Conservation (phyloP, 345 rosid genomes). For the Eucalyptus fibrosa region DNA sequence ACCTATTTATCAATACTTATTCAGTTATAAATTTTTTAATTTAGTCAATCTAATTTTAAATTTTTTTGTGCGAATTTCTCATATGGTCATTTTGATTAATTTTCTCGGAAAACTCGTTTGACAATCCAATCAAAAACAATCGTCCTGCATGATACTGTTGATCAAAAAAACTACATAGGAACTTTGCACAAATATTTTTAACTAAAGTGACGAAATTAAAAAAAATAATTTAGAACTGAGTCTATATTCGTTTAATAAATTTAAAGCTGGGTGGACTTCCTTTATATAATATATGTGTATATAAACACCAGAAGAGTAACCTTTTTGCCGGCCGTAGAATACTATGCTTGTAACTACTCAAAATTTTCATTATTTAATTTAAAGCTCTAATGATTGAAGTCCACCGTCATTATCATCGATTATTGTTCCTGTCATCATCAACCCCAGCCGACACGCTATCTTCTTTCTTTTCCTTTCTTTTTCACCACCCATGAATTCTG, state of each 20-base stretch:
- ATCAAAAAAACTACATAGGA: fast-evolving
- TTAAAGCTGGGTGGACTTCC: background rate
- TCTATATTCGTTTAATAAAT: background rate
- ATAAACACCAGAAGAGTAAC: background rate
- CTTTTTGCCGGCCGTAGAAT: background rate
- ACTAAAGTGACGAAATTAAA: fast-evolving
- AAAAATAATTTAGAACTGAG: fast-evolving
- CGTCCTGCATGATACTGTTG: fast-evolving
- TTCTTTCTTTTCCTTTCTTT: background rate
- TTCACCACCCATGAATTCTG: background rate
- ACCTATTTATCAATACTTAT: background rate
- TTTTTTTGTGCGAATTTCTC: fast-evolving
- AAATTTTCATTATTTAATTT: background rate
- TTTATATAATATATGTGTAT: background rate
- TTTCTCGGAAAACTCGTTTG: fast-evolving
- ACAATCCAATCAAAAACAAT: background rate
- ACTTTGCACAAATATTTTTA: background rate
- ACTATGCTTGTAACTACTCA: background rate
- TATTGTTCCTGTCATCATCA: background rate
- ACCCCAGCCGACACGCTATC: background rate
- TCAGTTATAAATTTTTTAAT: background rate
- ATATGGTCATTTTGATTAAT: fast-evolving
- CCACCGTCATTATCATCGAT: background rate
- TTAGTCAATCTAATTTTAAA: background rate
- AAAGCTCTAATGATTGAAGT: background rate